Conservation (phyloP, 495 filamentous ascomycete genomes). For the Aspergillus nanangensis region DNA sequence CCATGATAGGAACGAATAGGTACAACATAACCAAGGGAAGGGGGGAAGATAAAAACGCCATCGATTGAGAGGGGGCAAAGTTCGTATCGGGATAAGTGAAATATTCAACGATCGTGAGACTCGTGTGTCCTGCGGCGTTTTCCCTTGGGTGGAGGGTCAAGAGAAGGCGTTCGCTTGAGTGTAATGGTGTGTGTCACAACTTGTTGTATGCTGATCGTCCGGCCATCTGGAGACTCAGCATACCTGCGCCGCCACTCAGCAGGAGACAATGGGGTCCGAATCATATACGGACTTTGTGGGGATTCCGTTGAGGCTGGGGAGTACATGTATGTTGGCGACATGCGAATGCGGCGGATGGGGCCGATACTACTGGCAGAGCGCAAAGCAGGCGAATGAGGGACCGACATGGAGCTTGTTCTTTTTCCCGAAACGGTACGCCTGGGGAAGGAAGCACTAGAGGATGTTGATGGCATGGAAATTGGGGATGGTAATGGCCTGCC, state of each 20-base stretch:
- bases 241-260: not conserved
- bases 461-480: not conserved
- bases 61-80: not conserved
- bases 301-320: not conserved
- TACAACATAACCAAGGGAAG: not conserved
- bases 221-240: not conserved
- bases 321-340: slow-evolving; percentile 1
- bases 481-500: not conserved
- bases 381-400: not conserved
- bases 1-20: not conserved
- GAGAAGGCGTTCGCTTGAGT: slow-evolving; percentile 1
- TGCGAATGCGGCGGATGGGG: not conserved
- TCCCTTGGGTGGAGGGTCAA: slow-evolving; percentile 2
- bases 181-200: slow-evolving; percentile 3
- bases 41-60: no score
- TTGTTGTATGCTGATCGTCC: slow-evolving; percentile 2
- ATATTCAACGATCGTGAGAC: not conserved
- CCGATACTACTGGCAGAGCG: slow-evolving; percentile 1
- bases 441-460: slow-evolving; percentile 1
- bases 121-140: slow-evolving; percentile 5
- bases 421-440: not conserved
- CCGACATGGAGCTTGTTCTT: not conserved
- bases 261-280: not conserved
- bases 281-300: not conserved
- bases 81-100: not conserved